Conservation (phyloP, 768 basidiomycete species). For the Leccinum ochraceum region DNA sequence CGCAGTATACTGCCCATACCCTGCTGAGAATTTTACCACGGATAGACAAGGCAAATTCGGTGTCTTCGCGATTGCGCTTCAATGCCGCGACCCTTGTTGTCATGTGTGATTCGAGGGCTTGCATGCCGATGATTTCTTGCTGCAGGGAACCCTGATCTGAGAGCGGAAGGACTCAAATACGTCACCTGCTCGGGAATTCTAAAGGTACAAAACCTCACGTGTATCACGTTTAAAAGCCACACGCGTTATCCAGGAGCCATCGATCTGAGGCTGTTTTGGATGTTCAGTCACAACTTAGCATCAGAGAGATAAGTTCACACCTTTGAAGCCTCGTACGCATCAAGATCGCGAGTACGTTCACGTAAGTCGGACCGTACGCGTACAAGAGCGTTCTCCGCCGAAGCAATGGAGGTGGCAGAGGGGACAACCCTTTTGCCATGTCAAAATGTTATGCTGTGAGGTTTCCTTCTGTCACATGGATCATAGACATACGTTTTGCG, state of each 20-base stretch:
- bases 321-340: constrained; percentile 25
- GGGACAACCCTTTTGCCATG: constrained; percentile 21
- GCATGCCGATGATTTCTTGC: constrained; percentile 64
- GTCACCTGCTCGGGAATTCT: background rate
- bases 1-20: constrained; percentile 64
- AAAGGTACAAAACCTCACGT: constrained; percentile 27
- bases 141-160: constrained; percentile 40
- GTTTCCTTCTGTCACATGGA: constrained; percentile 15
- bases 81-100: constrained; percentile 52
- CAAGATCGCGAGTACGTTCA: constrained; percentile 33
- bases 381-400: constrained; percentile 57
- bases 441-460: constrained; percentile 9
- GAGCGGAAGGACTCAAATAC: background rate
- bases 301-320: constrained; percentile 16
- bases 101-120: constrained; percentile 72
- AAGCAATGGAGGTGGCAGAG: constrained; percentile 39
- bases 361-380: constrained; percentile 61
- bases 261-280: constrained; percentile 23
- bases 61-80: constrained; percentile 48
- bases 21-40: constrained; percentile 52
- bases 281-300: constrained; percentile 10
- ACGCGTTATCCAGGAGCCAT: constrained; percentile 32
- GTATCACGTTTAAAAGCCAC: constrained; percentile 33
- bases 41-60: constrained; percentile 53
- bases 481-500: constrained; percentile 26